phyloP scores from a whole-genome alignment of 2,329 filamentous ascomycete species.

The Clarireedia homoeocarpa region DNA sequence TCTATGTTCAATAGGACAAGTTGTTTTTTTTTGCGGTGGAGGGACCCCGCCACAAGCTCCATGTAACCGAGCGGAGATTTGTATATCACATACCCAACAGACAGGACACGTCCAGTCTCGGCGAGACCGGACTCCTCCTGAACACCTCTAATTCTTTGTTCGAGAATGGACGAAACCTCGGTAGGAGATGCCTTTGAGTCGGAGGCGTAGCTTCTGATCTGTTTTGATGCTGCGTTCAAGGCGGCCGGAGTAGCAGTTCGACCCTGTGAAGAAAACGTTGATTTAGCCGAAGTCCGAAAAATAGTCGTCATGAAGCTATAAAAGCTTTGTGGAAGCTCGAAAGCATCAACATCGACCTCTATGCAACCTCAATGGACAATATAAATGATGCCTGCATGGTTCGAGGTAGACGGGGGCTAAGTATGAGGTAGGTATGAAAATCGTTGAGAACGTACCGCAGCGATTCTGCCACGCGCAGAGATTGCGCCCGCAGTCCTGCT shows the following conservation, averaged over 20 bases:
- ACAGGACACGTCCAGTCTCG: slow-evolving; percentile 98
- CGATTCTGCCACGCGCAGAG: slow-evolving; percentile 85
- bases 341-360: slow-evolving; percentile 29
- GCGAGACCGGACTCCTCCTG: slow-evolving; percentile 93
- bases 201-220: slow-evolving; percentile 80
- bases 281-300: slow-evolving; percentile 48
- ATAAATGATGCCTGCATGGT: slow-evolving; percentile 33
- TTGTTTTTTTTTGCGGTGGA: too few relatives aligned
- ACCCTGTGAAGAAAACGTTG: slow-evolving; percentile 54
- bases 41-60: too few relatives aligned
- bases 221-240: slow-evolving; percentile 61
- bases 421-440: slow-evolving; percentile 30
- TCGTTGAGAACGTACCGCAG: slow-evolving; percentile 72
- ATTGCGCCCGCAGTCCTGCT: slow-evolving; percentile 90
- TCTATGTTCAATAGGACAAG: not conserved
- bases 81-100: slow-evolving; percentile 75
- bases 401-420: slow-evolving; percentile 31
- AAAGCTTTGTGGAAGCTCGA: slow-evolving; percentile 33
- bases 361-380: slow-evolving; percentile 30
- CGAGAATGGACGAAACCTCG: slow-evolving; percentile 98
- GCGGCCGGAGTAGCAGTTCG: slow-evolving; percentile 78
- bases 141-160: slow-evolving; percentile 97
- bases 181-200: slow-evolving; percentile 94
- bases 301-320: slow-evolving; percentile 23
- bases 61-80: too few relatives aligned